Evolutionary conservation across 1,284 basidiomycete genomes (phyloP), one percentile per base, ranked within the genome.

Genomic region (Cryptococcus sp.): DNA sequence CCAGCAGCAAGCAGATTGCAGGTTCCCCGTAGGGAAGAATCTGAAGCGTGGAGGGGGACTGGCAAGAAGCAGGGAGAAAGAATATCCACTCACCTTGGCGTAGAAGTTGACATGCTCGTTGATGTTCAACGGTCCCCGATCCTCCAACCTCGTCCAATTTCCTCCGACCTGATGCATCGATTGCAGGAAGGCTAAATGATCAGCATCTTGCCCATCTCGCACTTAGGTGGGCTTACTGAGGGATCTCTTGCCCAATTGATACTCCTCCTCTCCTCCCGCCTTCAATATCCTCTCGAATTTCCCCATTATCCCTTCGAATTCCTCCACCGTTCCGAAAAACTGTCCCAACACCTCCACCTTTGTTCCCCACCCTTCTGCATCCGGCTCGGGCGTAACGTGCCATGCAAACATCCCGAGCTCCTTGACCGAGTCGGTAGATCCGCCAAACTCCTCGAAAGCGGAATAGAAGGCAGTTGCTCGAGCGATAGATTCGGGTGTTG

Each of bases 81-180:
- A n/a, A n/a, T 31, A 7, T 31, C 7, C 9, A 48, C 46, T 37
- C 45, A 56, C 54, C 45, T 56, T 56, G 19, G 52, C 54, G 37
- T 56, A 56, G 26, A 56, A 53, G 33, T 53, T 47, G 38, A 53
- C 45, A 39, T 56, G 54, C 38, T 56, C 54, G 48, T 53, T 50
- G 48, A 53, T 46, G 32, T 56, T 56, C 36, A 48, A 28, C 21
- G 45, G 33, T 4, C 48, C 52, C 41, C 23, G 23, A 45, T 37
- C 46, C 16, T 41, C 26, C 40, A 56, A 26, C 23, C 41, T 42
- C 4, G 51, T 48, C 54, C 54, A 56, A 36, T 56, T 45, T 2
- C 54, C 54, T 16, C 54, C 54, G 19, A 47, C 45, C 25, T 56
- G 45, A 24, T 44, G 48, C 54, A 47, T 44, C 28, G 54, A 52